Evolutionary conservation across 208 protist genomes (phyloP).

Genomic region (Wallacemonas sp.): DNA sequence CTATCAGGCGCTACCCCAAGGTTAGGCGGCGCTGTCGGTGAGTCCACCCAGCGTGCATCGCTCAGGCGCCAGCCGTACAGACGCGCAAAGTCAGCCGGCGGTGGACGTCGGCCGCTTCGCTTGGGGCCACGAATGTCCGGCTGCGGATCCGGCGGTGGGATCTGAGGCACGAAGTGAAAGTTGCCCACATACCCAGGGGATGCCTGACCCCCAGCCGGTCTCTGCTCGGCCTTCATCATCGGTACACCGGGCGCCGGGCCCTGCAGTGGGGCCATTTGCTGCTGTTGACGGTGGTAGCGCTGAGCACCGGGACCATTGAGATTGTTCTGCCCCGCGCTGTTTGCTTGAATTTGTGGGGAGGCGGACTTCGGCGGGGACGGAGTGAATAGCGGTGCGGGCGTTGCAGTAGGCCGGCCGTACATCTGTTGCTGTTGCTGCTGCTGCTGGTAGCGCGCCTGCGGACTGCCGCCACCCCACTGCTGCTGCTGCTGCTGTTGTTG

Average conservation of each 20-base stretch:
- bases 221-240: background rate
- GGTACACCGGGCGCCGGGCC: background rate
- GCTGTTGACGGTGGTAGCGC: too few relatives aligned
- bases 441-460: background rate
- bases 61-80: background rate
- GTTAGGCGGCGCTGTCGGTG: background rate
- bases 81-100: background rate
- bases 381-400: too few relatives aligned
- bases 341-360: too few relatives aligned
- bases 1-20: background rate
- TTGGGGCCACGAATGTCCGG: conserved; percentile 1
- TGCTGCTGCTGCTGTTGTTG: background rate
- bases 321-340: too few relatives aligned
- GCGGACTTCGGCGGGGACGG: too few relatives aligned
- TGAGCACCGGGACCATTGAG: too few relatives aligned
- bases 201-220: background rate
- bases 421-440: background rate
- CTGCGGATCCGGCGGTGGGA: conserved; percentile 1
- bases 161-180: background rate
- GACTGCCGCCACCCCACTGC: background rate
- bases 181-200: background rate
- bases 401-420: too few relatives aligned
- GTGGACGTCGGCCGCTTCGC: background rate
- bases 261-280: background rate
- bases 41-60: background rate